These are phyloP conservation scores for Colletotrichum neosansevieriae DNA, from an alignment of 2,329 filamentous ascomycete species.

Conservation along the genomic window DNA sequence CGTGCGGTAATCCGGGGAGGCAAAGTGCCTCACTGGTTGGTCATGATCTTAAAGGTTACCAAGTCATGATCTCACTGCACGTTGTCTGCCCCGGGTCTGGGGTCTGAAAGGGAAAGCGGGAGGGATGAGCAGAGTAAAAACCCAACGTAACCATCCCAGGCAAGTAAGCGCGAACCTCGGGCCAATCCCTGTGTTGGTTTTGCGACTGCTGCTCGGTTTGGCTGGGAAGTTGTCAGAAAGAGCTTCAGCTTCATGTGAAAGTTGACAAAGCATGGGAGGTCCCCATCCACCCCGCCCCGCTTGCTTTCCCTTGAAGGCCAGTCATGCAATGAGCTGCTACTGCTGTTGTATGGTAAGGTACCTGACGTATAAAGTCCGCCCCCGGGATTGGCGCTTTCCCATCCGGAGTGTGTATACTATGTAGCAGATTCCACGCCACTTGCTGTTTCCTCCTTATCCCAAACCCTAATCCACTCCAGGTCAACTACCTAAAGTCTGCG, in stretches of 20 bases:
- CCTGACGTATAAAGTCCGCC: no score
- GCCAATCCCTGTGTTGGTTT: conserved; percentile 10
- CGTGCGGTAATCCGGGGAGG: no score
- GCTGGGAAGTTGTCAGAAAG: background rate
- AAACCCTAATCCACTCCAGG: background rate
- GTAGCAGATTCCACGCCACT: conserved; percentile 1
- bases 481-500: background rate
- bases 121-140: background rate
- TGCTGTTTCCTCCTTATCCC: background rate
- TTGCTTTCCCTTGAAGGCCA: background rate
- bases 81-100: background rate
- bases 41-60: no score
- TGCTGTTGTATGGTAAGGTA: no score
- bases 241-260: conserved; percentile 34
- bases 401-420: no score
- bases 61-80: conserved; percentile 7
- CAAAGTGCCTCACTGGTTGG: background rate
- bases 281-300: background rate
- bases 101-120: background rate
- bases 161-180: conserved; percentile 18
- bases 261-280: conserved; percentile 1
- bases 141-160: background rate
- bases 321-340: no score
- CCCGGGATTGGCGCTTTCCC: no score
- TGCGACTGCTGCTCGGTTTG: conserved; percentile 1